These are phyloP conservation scores for Actinomortierella ambigua DNA, from an alignment of 371 early-diverging fungal species.

Conservation along the genomic window DNA sequence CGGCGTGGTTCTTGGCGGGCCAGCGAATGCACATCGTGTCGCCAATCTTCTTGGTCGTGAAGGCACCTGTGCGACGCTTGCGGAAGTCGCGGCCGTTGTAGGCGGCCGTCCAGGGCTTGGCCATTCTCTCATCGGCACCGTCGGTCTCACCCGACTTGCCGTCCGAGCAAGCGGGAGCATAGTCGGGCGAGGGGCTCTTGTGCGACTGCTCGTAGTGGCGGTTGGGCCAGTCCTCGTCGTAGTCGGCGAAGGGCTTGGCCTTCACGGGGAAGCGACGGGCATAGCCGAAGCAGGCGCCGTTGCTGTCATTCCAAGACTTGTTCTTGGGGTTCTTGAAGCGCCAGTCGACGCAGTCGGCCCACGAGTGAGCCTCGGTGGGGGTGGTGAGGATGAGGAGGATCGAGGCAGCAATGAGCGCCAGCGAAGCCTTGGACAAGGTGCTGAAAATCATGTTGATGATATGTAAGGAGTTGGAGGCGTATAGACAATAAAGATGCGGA, in stretches of 20 bases:
- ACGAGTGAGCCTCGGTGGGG: not conserved
- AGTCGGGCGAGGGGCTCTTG: not conserved
- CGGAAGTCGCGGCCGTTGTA: not conserved
- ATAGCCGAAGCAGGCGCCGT: not conserved
- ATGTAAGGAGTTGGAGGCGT: not conserved
- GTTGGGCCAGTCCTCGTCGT: not conserved
- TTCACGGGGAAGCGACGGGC: not conserved
- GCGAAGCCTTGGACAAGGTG: slow-evolving; percentile 31
- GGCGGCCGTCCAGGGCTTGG: not conserved
- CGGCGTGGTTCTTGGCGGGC: not conserved
- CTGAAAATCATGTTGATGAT: slow-evolving; percentile 7
- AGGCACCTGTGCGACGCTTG: not conserved
- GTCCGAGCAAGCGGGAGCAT: not conserved
- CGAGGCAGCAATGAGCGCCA: slow-evolving; percentile 21
- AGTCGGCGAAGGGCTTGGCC: not conserved
- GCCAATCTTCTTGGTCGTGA: not conserved
- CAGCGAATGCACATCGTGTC: slow-evolving; percentile 1
- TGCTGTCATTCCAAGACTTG: slow-evolving; percentile 2
- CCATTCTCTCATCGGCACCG: slow-evolving; percentile 3
- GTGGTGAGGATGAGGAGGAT: not conserved
- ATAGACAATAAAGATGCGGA: too few relatives aligned
- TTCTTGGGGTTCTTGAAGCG: not conserved
- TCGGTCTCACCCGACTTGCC: not conserved
- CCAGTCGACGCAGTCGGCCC: slow-evolving; percentile 5
- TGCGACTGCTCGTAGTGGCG: slow-evolving; percentile 5